These are phyloP conservation scores for Calycina marina DNA, from an alignment of 2,329 filamentous ascomycete genomes.

Conservation along the genomic window DNA sequence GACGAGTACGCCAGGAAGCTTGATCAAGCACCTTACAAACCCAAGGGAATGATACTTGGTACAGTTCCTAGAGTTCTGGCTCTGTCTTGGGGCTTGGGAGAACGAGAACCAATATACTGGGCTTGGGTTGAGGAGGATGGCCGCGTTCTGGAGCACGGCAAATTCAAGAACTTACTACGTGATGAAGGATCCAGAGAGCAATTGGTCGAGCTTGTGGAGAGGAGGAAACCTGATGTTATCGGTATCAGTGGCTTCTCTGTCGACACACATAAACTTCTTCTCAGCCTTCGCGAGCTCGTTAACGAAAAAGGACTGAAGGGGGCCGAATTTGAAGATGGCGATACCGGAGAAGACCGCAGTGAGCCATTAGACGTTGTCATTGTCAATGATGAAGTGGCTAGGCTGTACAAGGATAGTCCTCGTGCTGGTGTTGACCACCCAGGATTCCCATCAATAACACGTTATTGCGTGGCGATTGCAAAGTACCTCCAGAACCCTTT, in stretches of 20 bases:
- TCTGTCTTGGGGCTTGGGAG: constrained; percentile 72
- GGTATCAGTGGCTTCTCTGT: constrained; percentile 80
- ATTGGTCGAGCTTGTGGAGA: constrained; percentile 66
- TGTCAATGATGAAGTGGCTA: constrained; percentile 94
- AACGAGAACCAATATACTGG: constrained; percentile 77
- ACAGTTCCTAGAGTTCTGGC: constrained; percentile 78
- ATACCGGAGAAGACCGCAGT: constrained; percentile 59
- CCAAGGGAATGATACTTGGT: constrained; percentile 79
- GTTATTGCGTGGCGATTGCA: constrained; percentile 81
- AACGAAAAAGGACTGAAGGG: constrained; percentile 63
- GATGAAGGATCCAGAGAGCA: constrained; percentile 52
- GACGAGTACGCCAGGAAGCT: constrained; percentile 81
- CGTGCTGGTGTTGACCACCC: constrained; percentile 71
- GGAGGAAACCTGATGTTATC: constrained; percentile 77
- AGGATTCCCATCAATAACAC: constrained; percentile 58
- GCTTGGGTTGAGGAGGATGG: constrained; percentile 90
- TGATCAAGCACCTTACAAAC: constrained; percentile 92
- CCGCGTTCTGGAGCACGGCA: constrained; percentile 75
- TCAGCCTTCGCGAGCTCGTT: constrained; percentile 66
- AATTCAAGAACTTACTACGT: constrained; percentile 62
- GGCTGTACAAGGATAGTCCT: constrained; percentile 82
- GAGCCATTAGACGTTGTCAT: constrained; percentile 79
- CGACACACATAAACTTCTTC: constrained; percentile 71
- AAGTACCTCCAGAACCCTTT: constrained; percentile 91
- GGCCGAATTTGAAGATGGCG: constrained; percentile 65